A percentile compares a stretch with the other conserved stretches of the same genome.
Evolutionary conservation across 495 filamentous ascomycete genomes (phyloP).

Genomic region (Elasticomyces elasticus): DNA sequence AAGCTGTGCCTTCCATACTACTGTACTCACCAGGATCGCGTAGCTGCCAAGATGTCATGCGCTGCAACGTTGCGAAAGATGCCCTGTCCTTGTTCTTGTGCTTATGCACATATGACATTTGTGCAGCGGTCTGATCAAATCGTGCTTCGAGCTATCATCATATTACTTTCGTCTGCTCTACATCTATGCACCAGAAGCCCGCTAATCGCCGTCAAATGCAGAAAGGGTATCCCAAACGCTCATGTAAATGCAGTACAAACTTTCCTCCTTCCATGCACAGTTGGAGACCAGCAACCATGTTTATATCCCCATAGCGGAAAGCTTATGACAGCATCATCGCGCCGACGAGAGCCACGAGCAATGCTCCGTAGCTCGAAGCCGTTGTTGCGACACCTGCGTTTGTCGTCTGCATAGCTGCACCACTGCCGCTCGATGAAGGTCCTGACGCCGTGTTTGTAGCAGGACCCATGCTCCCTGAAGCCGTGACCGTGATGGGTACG

Average conservation of each 20-base stretch:
- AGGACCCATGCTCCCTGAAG: too few relatives aligned
- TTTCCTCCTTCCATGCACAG: neutral
- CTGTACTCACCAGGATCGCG: too few relatives aligned
- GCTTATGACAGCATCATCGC: neutral
- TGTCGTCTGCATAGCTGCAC: neutral
- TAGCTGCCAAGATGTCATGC: too few relatives aligned
- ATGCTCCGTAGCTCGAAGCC: neutral
- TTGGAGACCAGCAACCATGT: too few relatives aligned
- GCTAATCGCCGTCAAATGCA: neutral
- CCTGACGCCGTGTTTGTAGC: neutral
- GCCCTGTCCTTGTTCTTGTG: too few relatives aligned
- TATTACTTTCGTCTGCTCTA: neutral
- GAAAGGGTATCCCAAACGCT: neutral
- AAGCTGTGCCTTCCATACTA: too few relatives aligned
- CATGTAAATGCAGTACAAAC: neutral
- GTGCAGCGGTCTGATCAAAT: too few relatives aligned
- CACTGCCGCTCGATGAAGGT: neutral
- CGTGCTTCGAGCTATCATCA: too few relatives aligned
- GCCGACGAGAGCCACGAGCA: neutral
- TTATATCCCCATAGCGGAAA: too few relatives aligned
- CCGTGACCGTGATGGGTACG: constrained; percentile 11
- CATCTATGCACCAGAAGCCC: neutral
- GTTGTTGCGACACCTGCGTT: neutral
- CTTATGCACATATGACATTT: too few relatives aligned
- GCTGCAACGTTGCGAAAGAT: too few relatives aligned